phyloP scores from a whole-genome alignment of 2,329 filamentous ascomycete species.

The Basipetospora chlamydospora region DNA sequence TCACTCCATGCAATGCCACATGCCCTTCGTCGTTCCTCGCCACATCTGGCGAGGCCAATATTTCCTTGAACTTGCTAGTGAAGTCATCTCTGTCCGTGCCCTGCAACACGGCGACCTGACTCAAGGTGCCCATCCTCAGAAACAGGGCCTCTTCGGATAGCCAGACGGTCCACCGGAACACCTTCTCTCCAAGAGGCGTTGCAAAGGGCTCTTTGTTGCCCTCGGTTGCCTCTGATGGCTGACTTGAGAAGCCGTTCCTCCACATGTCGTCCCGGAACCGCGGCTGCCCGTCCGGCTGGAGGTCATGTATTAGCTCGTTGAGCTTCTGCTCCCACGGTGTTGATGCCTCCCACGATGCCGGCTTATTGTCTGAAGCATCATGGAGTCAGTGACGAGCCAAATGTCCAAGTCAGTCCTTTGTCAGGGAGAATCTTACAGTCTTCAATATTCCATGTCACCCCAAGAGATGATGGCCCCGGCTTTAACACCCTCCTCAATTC shows the following conservation, averaged over 20 bases:
- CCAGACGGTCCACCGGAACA: conserved; percentile 41
- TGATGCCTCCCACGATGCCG: conserved; percentile 35
- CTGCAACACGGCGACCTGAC: conserved; percentile 48
- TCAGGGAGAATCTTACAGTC: conserved; percentile 36
- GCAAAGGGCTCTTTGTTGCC: conserved; percentile 33
- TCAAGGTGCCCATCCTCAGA: conserved; percentile 50
- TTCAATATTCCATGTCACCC: conserved; percentile 61
- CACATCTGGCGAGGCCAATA: conserved; percentile 28
- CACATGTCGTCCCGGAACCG: conserved; percentile 53
- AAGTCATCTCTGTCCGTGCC: conserved; percentile 33
- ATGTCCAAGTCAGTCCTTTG: not conserved
- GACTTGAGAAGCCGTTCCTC: conserved; percentile 48
- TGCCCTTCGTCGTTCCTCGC: conserved; percentile 46
- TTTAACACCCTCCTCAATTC: conserved; percentile 55
- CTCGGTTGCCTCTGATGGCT: conserved; percentile 33
- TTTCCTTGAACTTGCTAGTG: conserved; percentile 35
- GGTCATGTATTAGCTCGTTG: conserved; percentile 40
- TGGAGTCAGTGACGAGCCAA: no score
- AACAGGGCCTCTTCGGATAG: conserved; percentile 45
- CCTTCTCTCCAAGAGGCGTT: conserved; percentile 42
- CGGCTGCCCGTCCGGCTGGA: conserved; percentile 39
- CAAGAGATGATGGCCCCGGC: conserved; percentile 44
- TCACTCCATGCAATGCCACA: conserved; percentile 48
- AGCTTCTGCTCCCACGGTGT: conserved; percentile 48
- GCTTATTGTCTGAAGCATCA: conserved; percentile 53